These are phyloP conservation scores for Eucalyptus fibrosa DNA, from an alignment of 345 rosid species.

Conservation along the genomic window DNA sequence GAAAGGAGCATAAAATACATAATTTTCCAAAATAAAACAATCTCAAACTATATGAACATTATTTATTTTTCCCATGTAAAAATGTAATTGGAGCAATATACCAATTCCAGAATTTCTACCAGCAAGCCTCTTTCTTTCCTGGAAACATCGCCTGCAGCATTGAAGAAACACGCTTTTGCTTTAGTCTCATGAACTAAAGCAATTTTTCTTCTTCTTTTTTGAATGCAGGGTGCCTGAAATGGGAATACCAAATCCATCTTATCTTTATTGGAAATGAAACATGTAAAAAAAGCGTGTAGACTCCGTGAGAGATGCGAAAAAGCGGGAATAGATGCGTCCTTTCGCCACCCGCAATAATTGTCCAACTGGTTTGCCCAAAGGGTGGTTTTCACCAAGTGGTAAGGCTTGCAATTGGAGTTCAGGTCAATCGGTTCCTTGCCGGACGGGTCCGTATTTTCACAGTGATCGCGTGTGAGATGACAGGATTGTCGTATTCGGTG, in stretches of 20 bases:
- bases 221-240: not conserved
- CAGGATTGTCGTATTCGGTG: not conserved
- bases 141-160: not conserved
- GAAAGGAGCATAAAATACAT: not conserved
- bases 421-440: not conserved
- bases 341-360: not conserved
- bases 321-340: not conserved
- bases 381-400: not conserved
- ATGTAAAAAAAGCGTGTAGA: not conserved
- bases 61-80: not conserved
- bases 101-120: not conserved
- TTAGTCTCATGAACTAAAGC: not conserved
- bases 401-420: not conserved
- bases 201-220: too few species aligned
- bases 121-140: not conserved
- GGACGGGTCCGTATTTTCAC: not conserved
- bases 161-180: not conserved
- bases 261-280: not conserved
- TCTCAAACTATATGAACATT: not conserved
- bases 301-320: not conserved
- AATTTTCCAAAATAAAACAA: not conserved
- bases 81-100: not conserved
- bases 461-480: not conserved
- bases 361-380: not conserved
- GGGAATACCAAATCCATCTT: not conserved